Conservation (phyloP, 2,329 filamentous ascomycete genomes). For the Colletotrichum destructivum region DNA sequence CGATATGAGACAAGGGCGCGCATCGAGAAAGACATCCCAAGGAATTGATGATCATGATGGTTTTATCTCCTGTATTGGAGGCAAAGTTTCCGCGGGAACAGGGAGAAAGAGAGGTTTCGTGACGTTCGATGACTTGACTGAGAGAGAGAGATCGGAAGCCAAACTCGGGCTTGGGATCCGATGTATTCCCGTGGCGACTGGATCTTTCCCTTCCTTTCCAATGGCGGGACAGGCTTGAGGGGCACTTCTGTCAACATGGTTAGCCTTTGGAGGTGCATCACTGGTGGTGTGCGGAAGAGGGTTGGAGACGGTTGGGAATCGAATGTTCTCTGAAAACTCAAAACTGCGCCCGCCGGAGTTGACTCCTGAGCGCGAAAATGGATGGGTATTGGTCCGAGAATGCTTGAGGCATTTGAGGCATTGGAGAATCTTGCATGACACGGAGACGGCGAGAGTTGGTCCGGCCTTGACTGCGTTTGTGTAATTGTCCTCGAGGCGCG, state of each 20-base stretch:
- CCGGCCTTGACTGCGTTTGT: too few species aligned
- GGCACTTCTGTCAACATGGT: neutral
- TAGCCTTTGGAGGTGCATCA: neutral
- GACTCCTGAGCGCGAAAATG: conserved; percentile 12
- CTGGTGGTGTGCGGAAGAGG: neutral
- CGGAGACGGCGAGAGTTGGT: too few species aligned
- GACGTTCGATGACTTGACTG: too few species aligned
- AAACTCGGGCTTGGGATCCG: neutral
- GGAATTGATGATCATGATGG: neutral
- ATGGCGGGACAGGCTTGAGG: too few species aligned
- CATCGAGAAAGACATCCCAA: neutral
- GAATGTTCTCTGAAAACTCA: conserved; percentile 1
- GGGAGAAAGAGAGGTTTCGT: neutral
- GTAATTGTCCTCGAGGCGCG: too few species aligned
- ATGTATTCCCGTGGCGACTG: neutral
- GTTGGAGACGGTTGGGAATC: neutral
- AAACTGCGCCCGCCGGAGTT: conserved; percentile 10
- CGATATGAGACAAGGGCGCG: neutral
- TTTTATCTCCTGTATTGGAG: neutral
- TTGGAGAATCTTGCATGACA: neutral
- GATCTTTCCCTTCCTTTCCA: too few species aligned
- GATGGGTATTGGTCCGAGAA: neutral
- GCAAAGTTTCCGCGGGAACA: neutral
- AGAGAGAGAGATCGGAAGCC: neutral
- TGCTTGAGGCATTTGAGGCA: too few species aligned